These are phyloP conservation scores for Fusarium citri DNA, from an alignment of 2,329 filamentous ascomycete species.

Conservation along the genomic window DNA sequence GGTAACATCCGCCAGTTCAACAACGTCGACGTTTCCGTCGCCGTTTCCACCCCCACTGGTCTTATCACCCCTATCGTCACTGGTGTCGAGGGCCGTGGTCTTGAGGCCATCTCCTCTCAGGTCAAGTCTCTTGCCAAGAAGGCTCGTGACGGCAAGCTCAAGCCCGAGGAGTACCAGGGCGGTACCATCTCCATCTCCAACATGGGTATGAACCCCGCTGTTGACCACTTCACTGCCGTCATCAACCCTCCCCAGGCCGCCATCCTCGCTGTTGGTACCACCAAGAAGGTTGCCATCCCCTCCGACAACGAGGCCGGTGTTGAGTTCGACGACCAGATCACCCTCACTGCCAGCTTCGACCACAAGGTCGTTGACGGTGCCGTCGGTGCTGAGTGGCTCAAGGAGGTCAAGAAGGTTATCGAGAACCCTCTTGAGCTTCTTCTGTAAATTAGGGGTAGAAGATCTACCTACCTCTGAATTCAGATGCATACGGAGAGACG, in stretches of 20 bases:
- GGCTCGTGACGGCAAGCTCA: slow-evolving; percentile 96
- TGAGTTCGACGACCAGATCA: slow-evolving; percentile 97
- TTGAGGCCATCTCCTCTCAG: slow-evolving; percentile 86
- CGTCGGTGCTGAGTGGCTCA: slow-evolving; percentile 95
- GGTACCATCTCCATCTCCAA: slow-evolving; percentile 99
- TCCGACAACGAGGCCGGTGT: slow-evolving; percentile 81
- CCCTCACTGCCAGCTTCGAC: slow-evolving; percentile 95
- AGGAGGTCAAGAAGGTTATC: slow-evolving; percentile 95
- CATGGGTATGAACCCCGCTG: slow-evolving; percentile 99
- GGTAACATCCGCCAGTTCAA: slow-evolving; percentile 94
- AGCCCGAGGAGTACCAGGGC: slow-evolving; percentile 99
- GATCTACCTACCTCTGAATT: slow-evolving; percentile 2
- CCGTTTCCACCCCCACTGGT: slow-evolving; percentile 90
- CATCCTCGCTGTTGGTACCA: slow-evolving; percentile 94
- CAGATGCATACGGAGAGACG: slow-evolving; percentile 1
- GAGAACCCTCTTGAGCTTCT: slow-evolving; percentile 97
- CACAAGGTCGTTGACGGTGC: slow-evolving; percentile 99
- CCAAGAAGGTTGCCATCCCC: slow-evolving; percentile 93
- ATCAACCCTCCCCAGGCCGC: slow-evolving; percentile 98
- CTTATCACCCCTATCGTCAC: slow-evolving; percentile 98
- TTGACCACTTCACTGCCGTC: slow-evolving; percentile 97
- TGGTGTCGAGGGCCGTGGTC: slow-evolving; percentile 85
- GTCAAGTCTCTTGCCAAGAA: slow-evolving; percentile 98
- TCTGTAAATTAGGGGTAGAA: slow-evolving; percentile 67
- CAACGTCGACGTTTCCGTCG: slow-evolving; percentile 93